phyloP scores from a whole-genome alignment of 495 filamentous ascomycete genomes.

The Neurospora sp. region DNA sequence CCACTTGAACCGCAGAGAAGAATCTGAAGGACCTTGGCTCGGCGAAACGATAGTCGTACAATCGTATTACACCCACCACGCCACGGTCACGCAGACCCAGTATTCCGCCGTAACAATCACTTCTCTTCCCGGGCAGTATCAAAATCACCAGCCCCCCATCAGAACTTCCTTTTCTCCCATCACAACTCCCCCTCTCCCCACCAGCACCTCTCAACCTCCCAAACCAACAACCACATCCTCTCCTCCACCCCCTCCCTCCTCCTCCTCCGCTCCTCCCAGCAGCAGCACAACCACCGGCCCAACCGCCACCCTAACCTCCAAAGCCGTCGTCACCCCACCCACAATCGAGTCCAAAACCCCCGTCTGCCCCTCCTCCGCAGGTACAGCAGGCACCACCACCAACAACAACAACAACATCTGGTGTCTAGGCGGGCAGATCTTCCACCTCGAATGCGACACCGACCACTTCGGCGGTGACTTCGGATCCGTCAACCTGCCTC shows the following conservation, averaged over 20 bases:
- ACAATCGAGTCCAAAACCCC: background rate
- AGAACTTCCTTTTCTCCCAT: background rate
- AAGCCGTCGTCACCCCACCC: background rate
- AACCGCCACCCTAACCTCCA: background rate
- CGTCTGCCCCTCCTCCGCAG: background rate
- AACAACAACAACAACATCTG: background rate
- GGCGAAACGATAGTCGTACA: background rate
- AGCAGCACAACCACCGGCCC: background rate
- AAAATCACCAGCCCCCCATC: background rate
- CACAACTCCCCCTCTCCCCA: background rate
- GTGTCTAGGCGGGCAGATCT: background rate
- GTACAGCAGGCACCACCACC: background rate
- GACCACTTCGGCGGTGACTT: background rate
- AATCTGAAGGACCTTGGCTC: background rate
- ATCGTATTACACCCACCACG: background rate
- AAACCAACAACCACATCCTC: background rate
- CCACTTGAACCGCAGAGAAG: background rate
- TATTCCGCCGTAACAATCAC: background rate
- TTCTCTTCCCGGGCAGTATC: background rate
- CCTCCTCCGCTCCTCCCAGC: background rate
- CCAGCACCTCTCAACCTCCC: background rate
- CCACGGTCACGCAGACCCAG: background rate
- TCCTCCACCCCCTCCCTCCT: background rate
- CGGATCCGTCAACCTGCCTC: background rate
- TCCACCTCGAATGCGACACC: background rate